Evolutionary conservation across 75 land plant genomes (phyloP), one percentile per base, ranked within the genome.

Genomic region (Ceratopteris richardii): DNA sequence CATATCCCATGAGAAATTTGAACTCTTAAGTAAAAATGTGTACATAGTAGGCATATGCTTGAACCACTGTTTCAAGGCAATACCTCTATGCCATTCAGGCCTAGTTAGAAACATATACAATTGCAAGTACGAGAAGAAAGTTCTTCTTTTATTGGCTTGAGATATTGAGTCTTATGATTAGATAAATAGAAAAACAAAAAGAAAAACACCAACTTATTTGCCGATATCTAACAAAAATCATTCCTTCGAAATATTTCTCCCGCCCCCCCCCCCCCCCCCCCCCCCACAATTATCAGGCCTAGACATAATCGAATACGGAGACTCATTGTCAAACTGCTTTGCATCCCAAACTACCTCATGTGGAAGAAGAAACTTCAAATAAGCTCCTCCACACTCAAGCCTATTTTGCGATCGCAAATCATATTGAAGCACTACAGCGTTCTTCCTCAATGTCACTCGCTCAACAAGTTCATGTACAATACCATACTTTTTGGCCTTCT

Each of bases 211-310:
- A 40, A 40, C 9, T 14, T 40, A 40, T 40, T 40, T 40, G 12
- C 12, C 42, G 14, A 9, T 14, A 40, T 40, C 42, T 9, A 9
- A 40, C 12, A 40, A 40, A 9, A 40, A 9, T 40, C 14, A 14
- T 40, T 9, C 14, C 9, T 40, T 40, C 14, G 42, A 9, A 14
- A 9, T 9, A 9, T 40, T 14, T 40, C 42, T 40, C 42, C 14
- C 42, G 9, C 42, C 14, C 42, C n/a, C n/a, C n/a, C n/a, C n/a
- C n/a, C n/a, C n/a, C n/a, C n/a, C n/a, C n/a, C n/a, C n/a, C 13
- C 86, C 55, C 12, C 97, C 97, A 74, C 97, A 92, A 64, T 88
- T 91, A 58, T 91, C 97, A 20, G 97, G 95, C 46, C 97, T 95
- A 88, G 88, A 91, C 97, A 91, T 91, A 33, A 91, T 84, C 6